phyloP scores from a whole-genome alignment of 1,284 basidiomycete species.

The Ustilago esculenta region DNA sequence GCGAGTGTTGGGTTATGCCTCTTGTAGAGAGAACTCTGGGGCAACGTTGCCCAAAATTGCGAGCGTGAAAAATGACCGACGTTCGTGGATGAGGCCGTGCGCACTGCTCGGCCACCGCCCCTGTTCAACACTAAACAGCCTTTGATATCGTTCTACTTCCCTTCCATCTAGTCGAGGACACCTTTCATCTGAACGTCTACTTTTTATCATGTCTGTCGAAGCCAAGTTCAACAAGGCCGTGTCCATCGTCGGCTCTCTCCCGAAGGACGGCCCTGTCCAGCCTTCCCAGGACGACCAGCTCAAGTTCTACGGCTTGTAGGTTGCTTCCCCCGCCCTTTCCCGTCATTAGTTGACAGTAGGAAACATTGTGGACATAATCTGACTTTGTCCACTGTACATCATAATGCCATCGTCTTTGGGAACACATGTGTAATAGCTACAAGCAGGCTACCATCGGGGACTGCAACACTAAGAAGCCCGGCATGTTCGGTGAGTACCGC shows the following conservation, averaged over 20 bases:
- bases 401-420: too few species aligned
- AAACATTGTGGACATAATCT: background rate
- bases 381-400: background rate
- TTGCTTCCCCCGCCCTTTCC: background rate
- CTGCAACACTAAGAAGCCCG: conserved; percentile 62
- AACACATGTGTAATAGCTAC: conserved; percentile 41
- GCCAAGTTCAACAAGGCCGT: conserved; percentile 60
- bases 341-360: too few species aligned
- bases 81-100: too few species aligned
- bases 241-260: conserved; percentile 47
- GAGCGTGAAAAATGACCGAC: too few species aligned
- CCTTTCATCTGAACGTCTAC: background rate
- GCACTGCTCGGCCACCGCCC: too few species aligned
- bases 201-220: conserved; percentile 45
- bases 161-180: background rate
- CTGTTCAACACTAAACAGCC: too few species aligned
- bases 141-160: too few species aligned
- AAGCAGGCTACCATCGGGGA: conserved; percentile 67
- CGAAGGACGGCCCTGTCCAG: conserved; percentile 61
- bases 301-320: conserved; percentile 63
- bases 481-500: conserved; percentile 62
- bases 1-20: too few species aligned
- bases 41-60: too few species aligned
- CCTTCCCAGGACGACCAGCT: conserved; percentile 62
- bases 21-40: too few species aligned